A percentile compares a stretch with the other conserved stretches of the same genome.
Conservation (phyloP, 2,329 filamentous ascomycete species). For the Alternaria consortialis region DNA sequence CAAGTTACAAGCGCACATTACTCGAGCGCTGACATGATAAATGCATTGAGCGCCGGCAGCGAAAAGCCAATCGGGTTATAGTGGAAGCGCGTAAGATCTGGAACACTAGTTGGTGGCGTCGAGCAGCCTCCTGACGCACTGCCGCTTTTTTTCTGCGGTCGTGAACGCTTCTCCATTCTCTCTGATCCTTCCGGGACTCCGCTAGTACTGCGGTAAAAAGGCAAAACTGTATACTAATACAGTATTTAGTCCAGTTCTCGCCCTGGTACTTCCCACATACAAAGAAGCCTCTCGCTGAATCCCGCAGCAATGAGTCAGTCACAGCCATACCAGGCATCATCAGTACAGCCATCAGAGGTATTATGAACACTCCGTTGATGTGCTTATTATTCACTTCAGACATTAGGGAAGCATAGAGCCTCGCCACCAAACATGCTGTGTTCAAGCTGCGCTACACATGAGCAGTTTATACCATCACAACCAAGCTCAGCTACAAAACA, state of each 20-base stretch:
- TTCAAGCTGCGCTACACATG: constrained; percentile 7
- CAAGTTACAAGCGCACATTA: constrained; percentile 2
- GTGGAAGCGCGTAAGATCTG: neutral
- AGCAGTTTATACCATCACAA: constrained; percentile 7
- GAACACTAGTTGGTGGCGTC: constrained; percentile 1
- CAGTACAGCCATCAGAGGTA: constrained; percentile 4
- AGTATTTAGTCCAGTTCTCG: constrained; percentile 11
- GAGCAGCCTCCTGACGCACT: constrained; percentile 2
- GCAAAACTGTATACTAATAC: neutral
- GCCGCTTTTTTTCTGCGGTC: neutral
- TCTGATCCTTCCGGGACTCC: constrained; percentile 1
- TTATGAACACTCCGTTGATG: neutral
- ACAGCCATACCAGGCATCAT: neutral
- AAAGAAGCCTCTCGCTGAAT: constrained; percentile 1
- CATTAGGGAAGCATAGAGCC: neutral
- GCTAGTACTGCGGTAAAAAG: neutral
- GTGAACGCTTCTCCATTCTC: neutral
- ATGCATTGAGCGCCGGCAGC: neutral
- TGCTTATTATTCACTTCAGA: constrained; percentile 6
- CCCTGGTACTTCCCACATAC: neutral
- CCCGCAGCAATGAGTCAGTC: constrained; percentile 5
- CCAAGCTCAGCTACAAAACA: constrained; percentile 4
- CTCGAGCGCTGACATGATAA: neutral
- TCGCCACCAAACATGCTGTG: constrained; percentile 11
- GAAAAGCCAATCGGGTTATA: neutral